Evolutionary conservation across 2,329 filamentous ascomycete species (phyloP), one percentile per base, ranked within the genome.

Genomic region (Pyrenophora seminiperda): DNA sequence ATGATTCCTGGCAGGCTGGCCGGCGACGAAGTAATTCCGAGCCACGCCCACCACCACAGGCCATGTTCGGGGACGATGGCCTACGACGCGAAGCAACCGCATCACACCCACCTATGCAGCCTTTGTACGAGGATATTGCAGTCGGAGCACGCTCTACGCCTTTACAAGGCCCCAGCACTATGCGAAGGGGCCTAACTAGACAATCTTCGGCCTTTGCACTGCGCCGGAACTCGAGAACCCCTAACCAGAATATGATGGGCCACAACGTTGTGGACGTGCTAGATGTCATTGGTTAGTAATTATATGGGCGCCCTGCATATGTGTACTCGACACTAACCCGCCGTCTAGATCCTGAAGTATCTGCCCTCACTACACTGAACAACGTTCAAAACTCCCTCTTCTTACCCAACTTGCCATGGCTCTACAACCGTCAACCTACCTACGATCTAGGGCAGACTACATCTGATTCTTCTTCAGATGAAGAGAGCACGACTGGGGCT

Each of bases 381-480:
- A 96, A 96, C 65, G 86, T 96, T n/a, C 90, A 95, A 66, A 96
- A 96, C 69, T 94, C 90, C 0, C 82, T 96, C 2, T 95, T 95
- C 71, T 77, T 95, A 1, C 91, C 91, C 0, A 87, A 91, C 58
- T 77, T 95, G 20, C 90, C 90, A 24, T 77, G 80, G 50, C 84
- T 85, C 57, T 66, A 94, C 48, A 93, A 94, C 62, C 83, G 91
- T 42, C 81, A 86, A 53, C 89, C 90, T 2, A 91, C 89, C 0
- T 95, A 93, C 68, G 83, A 85, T 37, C 79, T 94, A 7, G 85
- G 85, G 3, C 79, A 81, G 29, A 76, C 67, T 22, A 69, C 71
- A 53, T 63, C 63, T 56, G 53, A 56, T 37, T 66, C 72, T 37
- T 66, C 72, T 32, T 67, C 58, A 6, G 65, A 68, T 33, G 67